Evolutionary conservation across 257 asterid genomes (phyloP).

Genomic region (Agastache rugosa): DNA sequence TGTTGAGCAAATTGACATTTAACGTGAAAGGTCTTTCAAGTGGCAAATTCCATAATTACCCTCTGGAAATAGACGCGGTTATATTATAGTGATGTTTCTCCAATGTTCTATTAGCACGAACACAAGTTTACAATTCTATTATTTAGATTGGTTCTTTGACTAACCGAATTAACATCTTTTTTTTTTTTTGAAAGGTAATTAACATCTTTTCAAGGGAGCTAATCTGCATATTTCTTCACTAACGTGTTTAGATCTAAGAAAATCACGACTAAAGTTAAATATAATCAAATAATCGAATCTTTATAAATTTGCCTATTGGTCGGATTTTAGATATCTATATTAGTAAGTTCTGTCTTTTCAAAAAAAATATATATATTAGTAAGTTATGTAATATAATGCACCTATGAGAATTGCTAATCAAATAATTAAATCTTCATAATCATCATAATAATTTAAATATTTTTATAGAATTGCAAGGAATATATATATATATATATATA

Average conservation of each 20-base stretch:
- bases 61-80: neutral
- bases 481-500: too few relatives aligned
- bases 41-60: neutral
- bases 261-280: neutral
- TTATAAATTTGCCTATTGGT: too few relatives aligned
- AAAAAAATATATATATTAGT: neutral
- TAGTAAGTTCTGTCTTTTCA: too few relatives aligned
- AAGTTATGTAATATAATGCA: too few relatives aligned
- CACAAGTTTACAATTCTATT: neutral
- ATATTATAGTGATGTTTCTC: neutral
- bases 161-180: slow-evolving; percentile 15
- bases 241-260: slow-evolving; percentile 3
- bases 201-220: neutral
- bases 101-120: neutral
- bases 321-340: neutral
- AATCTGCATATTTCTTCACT: neutral
- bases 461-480: too few relatives aligned
- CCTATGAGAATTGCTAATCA: neutral
- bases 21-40: neutral
- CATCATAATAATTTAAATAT: neutral
- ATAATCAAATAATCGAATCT: too few relatives aligned
- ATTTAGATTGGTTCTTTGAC: neutral
- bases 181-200: too few relatives aligned
- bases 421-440: neutral
- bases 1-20: too few relatives aligned